Evolutionary conservation across 2,329 filamentous ascomycete species (phyloP), one percentile per base, ranked within the genome.

Genomic region (Hymenoscyphus albidus): DNA sequence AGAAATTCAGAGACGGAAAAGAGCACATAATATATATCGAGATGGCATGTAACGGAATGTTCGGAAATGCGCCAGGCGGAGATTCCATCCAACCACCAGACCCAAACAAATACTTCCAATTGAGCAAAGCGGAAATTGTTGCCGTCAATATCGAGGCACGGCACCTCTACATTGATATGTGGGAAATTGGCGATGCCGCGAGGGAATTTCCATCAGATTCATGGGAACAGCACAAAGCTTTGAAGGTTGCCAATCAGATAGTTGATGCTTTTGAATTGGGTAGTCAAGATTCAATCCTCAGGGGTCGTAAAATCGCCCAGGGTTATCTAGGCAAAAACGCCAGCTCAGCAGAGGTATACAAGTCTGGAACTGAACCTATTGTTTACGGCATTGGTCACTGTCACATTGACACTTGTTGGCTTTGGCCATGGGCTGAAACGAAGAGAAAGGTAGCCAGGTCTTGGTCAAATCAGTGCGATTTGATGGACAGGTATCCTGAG

Each of bases 41-140:
- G 80, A 97, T 98, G 91, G 95, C 95, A 22, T 98, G 95, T 79
- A 99, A 99, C 77, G 88, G 89, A 77, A 98, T 98, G 93, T 98
- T 98, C 79, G 95, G 95, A 71, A 97, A 97, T 76, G 90, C 93
- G 0, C 84, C 89, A 0, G 89, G 89, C 22, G 92, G 92, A 32
- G 92, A 96, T 76, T 87, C 83, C 39, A 98, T 97, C 70, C 91
- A 96, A 75, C 93, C 95, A 14, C 95, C 95, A 0, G 83, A 90
- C 65, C 90, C 91, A n/a, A 87, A 97, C 80, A 90, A 84, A 72
- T 91, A 90, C 75, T 99, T 90, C 76, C 83, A 83, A 64, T 83
- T 99, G 62, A 79, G 81, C 67, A 88, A 87, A 68, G 94, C 93
- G 14, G 89, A 93, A 66, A 96, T 99, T 67, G 90, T 93, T 1